Evolutionary conservation across 23 red algal genomes (phyloP).

Genomic region (Cyanidiococcus yangmingshanensis): DNA sequence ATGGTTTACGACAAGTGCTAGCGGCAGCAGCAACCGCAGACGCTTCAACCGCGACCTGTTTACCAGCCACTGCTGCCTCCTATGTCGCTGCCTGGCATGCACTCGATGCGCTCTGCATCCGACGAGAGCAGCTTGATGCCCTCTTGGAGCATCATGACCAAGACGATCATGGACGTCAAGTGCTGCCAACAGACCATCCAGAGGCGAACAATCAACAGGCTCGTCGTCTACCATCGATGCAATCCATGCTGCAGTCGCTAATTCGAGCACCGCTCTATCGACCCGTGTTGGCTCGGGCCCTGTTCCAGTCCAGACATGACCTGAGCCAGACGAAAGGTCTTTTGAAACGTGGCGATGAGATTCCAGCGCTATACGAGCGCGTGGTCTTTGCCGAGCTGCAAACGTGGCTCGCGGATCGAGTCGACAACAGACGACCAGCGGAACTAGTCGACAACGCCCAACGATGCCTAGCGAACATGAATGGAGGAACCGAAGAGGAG

Average conservation of each 20-base stretch:
- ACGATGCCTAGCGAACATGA: neutral
- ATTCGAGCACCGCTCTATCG: neutral
- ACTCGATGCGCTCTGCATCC: constrained; percentile 4
- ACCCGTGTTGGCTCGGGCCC: neutral
- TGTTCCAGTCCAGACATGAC: neutral
- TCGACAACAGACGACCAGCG: too few relatives aligned
- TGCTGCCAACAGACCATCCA: neutral
- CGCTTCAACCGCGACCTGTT: neutral
- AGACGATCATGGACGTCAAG: too few relatives aligned
- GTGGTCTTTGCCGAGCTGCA: neutral
- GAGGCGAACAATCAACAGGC: neutral
- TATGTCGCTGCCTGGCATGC: neutral
- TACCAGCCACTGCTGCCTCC: neutral
- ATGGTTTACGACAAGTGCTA: neutral
- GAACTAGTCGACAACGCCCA: neutral
- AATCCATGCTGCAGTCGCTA: neutral
- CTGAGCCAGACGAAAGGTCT: neutral
- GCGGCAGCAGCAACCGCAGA: neutral
- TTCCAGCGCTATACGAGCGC: neutral
- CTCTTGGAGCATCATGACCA: neutral
- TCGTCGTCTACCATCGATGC: neutral
- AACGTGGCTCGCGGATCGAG: neutral
- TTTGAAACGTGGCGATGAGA: neutral
- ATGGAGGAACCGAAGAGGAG: neutral
- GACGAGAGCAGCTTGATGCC: neutral